phyloP scores from a whole-genome alignment of 305 asterid genomes.

The Rubia balearica region DNA sequence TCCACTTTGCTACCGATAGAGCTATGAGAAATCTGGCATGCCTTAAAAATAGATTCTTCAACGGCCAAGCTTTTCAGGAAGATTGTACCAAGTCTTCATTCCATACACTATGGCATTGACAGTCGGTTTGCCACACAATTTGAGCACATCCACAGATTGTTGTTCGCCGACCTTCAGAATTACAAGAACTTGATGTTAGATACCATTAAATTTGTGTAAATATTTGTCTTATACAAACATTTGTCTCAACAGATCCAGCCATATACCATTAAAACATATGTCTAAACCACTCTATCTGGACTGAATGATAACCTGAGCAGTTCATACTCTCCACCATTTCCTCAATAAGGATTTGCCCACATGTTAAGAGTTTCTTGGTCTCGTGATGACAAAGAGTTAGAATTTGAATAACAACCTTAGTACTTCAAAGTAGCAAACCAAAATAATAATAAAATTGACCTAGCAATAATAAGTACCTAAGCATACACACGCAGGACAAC shows the following conservation, averaged over 20 bases:
- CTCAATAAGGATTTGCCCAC: conserved; percentile 52
- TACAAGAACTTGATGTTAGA: neutral
- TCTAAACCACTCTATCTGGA: conserved; percentile 63
- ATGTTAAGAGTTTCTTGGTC: conserved; percentile 60
- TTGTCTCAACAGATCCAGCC: conserved; percentile 15
- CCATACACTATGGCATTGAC: conserved; percentile 54
- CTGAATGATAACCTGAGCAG: conserved; percentile 30
- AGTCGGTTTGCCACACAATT: conserved; percentile 50
- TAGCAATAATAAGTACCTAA: conserved; percentile 50
- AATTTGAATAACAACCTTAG: conserved; percentile 31
- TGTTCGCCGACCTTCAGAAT: conserved; percentile 46
- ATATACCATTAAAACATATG: conserved; percentile 62
- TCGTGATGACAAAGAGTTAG: conserved; percentile 77
- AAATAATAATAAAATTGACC: conserved; percentile 21
- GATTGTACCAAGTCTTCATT: conserved; percentile 32
- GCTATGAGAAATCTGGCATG: conserved; percentile 51
- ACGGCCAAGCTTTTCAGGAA: conserved; percentile 49
- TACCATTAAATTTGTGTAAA: no score
- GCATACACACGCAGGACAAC: conserved; percentile 60
- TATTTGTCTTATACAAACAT: neutral
- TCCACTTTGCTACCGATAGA: conserved; percentile 33
- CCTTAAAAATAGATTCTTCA: conserved; percentile 38
- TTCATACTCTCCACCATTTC: conserved; percentile 64
- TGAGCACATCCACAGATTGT: conserved; percentile 46
- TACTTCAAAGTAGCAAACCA: conserved; percentile 25